phyloP scores from a whole-genome alignment of 495 filamentous ascomycete genomes.

The Amphirosellinia nigrospora region DNA sequence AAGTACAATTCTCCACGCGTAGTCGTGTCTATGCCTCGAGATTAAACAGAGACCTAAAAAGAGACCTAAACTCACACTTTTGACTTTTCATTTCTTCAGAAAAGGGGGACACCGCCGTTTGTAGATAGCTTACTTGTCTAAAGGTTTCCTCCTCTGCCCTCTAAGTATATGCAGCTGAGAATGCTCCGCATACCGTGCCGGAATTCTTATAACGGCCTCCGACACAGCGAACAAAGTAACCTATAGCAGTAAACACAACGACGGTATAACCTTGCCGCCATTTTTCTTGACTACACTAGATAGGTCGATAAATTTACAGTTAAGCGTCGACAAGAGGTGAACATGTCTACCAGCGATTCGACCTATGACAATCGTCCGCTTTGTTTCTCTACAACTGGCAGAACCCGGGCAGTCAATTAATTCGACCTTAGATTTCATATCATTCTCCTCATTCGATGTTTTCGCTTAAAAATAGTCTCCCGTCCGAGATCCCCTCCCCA shows the following conservation, averaged over 20 bases:
- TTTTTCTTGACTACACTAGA: background rate
- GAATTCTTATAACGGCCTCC: background rate
- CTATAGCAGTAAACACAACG: background rate
- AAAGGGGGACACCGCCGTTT: background rate
- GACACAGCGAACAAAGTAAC: background rate
- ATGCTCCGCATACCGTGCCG: too few species aligned
- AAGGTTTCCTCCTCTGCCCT: background rate
- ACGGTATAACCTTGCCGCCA: background rate
- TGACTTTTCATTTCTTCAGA: background rate
- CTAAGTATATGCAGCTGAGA: too few species aligned
- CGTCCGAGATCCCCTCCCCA: background rate
- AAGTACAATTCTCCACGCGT: background rate
- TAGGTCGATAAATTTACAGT: constrained; percentile 7
- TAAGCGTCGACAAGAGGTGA: background rate
- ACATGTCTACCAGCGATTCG: background rate
- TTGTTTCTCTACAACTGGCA: background rate
- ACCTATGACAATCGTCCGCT: background rate
- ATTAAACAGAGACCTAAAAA: background rate
- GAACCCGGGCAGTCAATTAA: background rate
- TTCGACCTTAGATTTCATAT: background rate
- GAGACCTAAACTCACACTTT: background rate
- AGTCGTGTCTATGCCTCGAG: background rate
- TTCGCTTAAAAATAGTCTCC: background rate
- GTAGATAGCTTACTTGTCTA: background rate
- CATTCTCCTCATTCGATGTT: background rate